A percentile compares a stretch with the other conserved stretches of the same genome.
These are phyloP conservation scores for Arthrinium phaeospermum DNA, from an alignment of 2,329 filamentous ascomycete species.

Conservation along the genomic window DNA sequence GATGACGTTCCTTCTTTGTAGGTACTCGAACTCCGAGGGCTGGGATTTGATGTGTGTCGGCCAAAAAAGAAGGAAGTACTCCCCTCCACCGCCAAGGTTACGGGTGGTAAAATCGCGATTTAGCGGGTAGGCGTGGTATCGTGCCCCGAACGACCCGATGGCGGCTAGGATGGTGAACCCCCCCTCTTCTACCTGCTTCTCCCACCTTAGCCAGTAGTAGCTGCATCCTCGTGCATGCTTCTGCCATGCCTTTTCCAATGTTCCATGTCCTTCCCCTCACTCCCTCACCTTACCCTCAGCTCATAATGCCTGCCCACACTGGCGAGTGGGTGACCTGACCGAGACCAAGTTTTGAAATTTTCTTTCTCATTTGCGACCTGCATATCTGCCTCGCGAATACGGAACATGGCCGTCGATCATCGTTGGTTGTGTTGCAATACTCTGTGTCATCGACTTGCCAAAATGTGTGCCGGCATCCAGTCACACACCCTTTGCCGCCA, in stretches of 20 bases:
- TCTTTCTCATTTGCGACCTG: background rate
- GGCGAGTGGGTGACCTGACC: background rate
- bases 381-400: background rate
- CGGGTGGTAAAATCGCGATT: background rate
- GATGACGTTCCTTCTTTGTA: slow-evolving; percentile 17
- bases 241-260: background rate
- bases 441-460: background rate
- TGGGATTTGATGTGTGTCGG: background rate
- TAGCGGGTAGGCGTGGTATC: slow-evolving; percentile 8
- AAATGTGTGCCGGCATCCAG: background rate
- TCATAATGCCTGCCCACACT: background rate
- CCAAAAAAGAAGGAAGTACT: background rate
- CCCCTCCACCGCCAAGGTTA: slow-evolving; percentile 3
- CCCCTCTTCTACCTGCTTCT: background rate
- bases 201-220: background rate
- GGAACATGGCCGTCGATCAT: background rate
- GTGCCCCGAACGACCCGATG: slow-evolving; percentile 6
- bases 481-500: background rate
- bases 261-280: background rate
- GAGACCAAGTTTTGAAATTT: slow-evolving; percentile 5
- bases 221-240: slow-evolving; percentile 1
- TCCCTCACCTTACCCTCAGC: slow-evolving; percentile 10
- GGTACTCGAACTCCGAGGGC: background rate
- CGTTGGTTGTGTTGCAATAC: background rate
- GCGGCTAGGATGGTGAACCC: slow-evolving; percentile 1